phyloP scores from a whole-genome alignment of 164 flowering plant genomes.

The Nymphaea colorata region DNA sequence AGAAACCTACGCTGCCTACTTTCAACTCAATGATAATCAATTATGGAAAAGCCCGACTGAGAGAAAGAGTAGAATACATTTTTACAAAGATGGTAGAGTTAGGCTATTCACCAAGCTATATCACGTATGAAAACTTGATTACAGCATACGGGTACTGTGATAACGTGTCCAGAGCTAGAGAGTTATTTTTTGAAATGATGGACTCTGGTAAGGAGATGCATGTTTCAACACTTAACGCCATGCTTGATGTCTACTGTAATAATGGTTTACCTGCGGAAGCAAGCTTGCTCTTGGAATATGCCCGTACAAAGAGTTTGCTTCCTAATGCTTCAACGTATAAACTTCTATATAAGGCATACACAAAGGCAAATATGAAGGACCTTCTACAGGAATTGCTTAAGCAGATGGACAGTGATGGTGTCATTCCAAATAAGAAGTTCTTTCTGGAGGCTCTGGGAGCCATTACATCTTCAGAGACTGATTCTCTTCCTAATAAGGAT shows the following conservation, averaged over 20 bases:
- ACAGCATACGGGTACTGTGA: constrained; percentile 78
- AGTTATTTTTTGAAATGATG: constrained; percentile 39
- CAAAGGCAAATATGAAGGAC: constrained; percentile 69
- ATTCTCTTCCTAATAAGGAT: constrained; percentile 10
- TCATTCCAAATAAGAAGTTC: constrained; percentile 81
- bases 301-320: constrained; percentile 17
- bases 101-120: constrained; percentile 58
- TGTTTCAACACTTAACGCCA: constrained; percentile 74
- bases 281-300: constrained; percentile 40
- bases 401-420: constrained; percentile 68
- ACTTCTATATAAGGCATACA: constrained; percentile 81
- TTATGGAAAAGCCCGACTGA: constrained; percentile 86
- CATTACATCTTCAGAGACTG: constrained; percentile 30
- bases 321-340: constrained; percentile 74
- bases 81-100: constrained; percentile 45
- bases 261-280: constrained; percentile 73
- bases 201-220: constrained; percentile 44
- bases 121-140: constrained; percentile 75
- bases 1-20: constrained; percentile 77
- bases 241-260: constrained; percentile 85
- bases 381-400: constrained; percentile 44
- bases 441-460: constrained; percentile 85
- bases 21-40: constrained; percentile 88
- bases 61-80: constrained; percentile 60
- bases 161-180: constrained; percentile 64